Evolutionary conservation across 78 protist genomes (phyloP).

Genomic region (Cavenderia fasciculata): DNA sequence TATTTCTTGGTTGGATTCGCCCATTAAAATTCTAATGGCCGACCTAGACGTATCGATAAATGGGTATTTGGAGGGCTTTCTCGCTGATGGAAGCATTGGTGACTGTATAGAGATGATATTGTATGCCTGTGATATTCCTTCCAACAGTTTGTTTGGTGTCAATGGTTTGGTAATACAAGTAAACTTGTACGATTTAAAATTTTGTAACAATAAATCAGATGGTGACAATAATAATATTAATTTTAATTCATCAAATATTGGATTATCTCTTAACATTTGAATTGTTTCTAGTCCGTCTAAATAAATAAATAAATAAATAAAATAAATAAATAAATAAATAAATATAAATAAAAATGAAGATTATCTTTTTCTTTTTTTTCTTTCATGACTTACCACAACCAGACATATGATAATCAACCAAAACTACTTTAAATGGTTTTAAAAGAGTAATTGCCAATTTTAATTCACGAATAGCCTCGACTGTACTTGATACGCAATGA

Average conservation of each 20-base stretch:
- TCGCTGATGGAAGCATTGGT: neutral
- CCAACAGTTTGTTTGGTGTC: slow-evolving; percentile 13
- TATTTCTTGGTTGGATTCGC: neutral
- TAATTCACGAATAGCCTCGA: slow-evolving; percentile 50
- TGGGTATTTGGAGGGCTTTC: too few relatives aligned
- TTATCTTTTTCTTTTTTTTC: too few relatives aligned
- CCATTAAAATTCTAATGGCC: slow-evolving; percentile 21
- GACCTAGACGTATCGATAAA: slow-evolving; percentile 54
- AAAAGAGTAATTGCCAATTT: slow-evolving; percentile 13
- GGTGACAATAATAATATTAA: slow-evolving; percentile 27
- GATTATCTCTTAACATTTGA: slow-evolving; percentile 61
- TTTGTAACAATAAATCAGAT: neutral
- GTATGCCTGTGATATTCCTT: neutral
- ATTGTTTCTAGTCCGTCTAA: slow-evolving; percentile 59
- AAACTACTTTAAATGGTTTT: neutral
- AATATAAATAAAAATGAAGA: too few relatives aligned
- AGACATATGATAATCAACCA: slow-evolving; percentile 57
- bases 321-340: too few relatives aligned
- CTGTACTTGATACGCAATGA: slow-evolving; percentile 5
- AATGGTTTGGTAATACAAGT: slow-evolving; percentile 13
- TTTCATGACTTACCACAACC: too few relatives aligned
- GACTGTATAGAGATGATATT: neutral
- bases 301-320: too few relatives aligned
- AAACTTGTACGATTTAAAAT: slow-evolving; percentile 1
- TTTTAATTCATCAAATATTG: slow-evolving; percentile 24